phyloP scores from a whole-genome alignment of 2,329 filamentous ascomycete genomes.

The Aspergillus transmontanensis region DNA sequence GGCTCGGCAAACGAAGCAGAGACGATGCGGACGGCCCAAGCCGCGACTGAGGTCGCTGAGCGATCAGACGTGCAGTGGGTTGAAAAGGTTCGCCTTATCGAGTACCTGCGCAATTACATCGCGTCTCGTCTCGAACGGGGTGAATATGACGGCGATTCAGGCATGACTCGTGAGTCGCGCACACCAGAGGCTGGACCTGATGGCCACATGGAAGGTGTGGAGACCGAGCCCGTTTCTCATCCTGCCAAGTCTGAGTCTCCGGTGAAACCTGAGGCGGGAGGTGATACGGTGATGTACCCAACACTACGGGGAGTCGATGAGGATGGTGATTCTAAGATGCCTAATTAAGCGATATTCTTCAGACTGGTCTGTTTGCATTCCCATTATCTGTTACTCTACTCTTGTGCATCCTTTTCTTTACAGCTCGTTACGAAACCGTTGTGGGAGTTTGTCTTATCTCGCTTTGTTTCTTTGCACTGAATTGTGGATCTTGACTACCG shows the following conservation, averaged over 20 bases:
- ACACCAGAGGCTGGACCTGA: constrained; percentile 24
- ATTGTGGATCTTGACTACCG: not conserved
- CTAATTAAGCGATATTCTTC: constrained; percentile 24
- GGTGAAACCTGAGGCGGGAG: constrained; percentile 26
- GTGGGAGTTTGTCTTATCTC: constrained; percentile 12
- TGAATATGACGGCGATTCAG: constrained; percentile 46
- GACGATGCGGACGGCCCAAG: constrained; percentile 39
- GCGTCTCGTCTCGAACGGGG: constrained; percentile 56
- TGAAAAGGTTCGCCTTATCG: constrained; percentile 66
- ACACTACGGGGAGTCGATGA: constrained; percentile 36
- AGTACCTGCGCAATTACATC: constrained; percentile 61
- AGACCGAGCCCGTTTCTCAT: constrained; percentile 48
- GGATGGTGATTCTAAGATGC: constrained; percentile 41
- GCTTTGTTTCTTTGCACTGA: constrained; percentile 6
- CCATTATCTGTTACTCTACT: constrained; percentile 7
- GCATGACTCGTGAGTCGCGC: constrained; percentile 6
- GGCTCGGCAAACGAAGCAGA: constrained; percentile 34
- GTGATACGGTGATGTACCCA: constrained; percentile 35
- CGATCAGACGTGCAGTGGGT: constrained; percentile 60
- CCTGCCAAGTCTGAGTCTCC: constrained; percentile 15
- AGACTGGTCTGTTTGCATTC: constrained; percentile 13
- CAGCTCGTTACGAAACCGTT: constrained; percentile 7
- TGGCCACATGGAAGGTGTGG: constrained; percentile 36
- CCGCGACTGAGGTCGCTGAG: constrained; percentile 43
- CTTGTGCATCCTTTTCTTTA: not conserved